Conservation (phyloP, 345 rosid genomes). For the Gossypium arboreum region DNA sequence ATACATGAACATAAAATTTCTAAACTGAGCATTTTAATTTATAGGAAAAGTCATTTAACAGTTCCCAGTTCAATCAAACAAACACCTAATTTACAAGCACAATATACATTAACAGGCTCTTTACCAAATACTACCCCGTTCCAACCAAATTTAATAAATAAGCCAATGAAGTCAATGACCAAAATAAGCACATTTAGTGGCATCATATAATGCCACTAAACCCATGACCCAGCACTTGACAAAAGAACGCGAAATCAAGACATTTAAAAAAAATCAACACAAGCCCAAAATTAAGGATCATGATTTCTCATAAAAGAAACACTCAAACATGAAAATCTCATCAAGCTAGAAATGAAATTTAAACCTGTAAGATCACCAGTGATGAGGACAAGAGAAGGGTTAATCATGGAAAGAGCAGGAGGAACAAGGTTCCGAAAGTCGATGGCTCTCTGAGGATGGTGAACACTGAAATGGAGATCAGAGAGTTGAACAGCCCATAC, state of each 20-base stretch:
- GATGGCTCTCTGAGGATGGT: slow-evolving; percentile 75
- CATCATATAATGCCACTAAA: too few species aligned
- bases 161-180: too few species aligned
- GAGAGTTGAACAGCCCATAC: slow-evolving; percentile 94
- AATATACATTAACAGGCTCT: not conserved
- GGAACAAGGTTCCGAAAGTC: slow-evolving; percentile 57
- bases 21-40: not conserved
- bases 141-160: not conserved
- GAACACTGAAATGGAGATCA: slow-evolving; percentile 97
- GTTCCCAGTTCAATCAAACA: not conserved
- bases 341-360: not conserved
- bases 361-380: slow-evolving; percentile 97
- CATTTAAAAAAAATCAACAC: not conserved
- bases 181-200: too few species aligned
- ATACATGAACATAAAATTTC: not conserved
- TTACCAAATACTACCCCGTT: not conserved
- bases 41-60: not conserved
- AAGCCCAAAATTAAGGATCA: slow-evolving; percentile 9
- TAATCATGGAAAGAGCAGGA: slow-evolving; percentile 67
- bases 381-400: slow-evolving; percentile 80
- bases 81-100: not conserved
- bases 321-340: not conserved
- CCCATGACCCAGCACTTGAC: too few species aligned
- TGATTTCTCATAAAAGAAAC: not conserved
- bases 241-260: too few species aligned